Conservation (phyloP, 495 filamentous ascomycete genomes). For the Cercophora scortea region DNA sequence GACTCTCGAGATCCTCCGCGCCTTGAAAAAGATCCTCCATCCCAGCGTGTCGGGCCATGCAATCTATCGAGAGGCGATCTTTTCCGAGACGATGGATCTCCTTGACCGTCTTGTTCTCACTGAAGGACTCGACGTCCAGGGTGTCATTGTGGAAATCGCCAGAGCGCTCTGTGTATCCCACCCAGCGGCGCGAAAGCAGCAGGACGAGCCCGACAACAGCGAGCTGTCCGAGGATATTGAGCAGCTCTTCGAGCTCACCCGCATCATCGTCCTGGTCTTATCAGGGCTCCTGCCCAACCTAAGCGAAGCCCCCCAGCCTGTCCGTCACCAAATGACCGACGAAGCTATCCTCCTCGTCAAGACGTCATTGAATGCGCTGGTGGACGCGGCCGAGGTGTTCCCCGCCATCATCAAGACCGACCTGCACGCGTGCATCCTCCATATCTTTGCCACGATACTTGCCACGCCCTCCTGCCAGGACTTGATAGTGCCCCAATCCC, state of each 20-base stretch:
- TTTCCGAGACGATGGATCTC: conserved; percentile 94
- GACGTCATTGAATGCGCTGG: conserved; percentile 74
- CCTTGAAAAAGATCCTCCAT: conserved; percentile 88
- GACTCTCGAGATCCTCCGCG: conserved; percentile 80
- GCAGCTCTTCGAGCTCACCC: conserved; percentile 92
- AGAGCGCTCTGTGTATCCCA: conserved; percentile 83
- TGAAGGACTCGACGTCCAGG: conserved; percentile 81
- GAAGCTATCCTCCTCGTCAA: conserved; percentile 78
- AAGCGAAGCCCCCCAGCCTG: conserved; percentile 62
- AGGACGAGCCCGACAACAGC: conserved; percentile 54
- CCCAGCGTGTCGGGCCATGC: conserved; percentile 94
- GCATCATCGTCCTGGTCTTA: conserved; percentile 89
- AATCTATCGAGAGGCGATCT: conserved; percentile 91
- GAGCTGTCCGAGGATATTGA: conserved; percentile 94
- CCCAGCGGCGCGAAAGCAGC: conserved; percentile 69
- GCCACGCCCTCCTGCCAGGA: conserved; percentile 79
- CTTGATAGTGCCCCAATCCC: conserved; percentile 78
- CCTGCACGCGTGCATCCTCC: conserved; percentile 90
- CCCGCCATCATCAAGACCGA: conserved; percentile 94
- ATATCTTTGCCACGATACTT: conserved; percentile 92
- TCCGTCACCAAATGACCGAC: conserved; percentile 66
- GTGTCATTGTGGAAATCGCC: conserved; percentile 86
- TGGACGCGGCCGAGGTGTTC: conserved; percentile 91
- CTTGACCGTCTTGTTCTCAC: conserved; percentile 89
- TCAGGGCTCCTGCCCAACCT: conserved; percentile 82